Conservation (phyloP, 495 filamentous ascomycete genomes). For the Aspergillus mulundensis region DNA sequence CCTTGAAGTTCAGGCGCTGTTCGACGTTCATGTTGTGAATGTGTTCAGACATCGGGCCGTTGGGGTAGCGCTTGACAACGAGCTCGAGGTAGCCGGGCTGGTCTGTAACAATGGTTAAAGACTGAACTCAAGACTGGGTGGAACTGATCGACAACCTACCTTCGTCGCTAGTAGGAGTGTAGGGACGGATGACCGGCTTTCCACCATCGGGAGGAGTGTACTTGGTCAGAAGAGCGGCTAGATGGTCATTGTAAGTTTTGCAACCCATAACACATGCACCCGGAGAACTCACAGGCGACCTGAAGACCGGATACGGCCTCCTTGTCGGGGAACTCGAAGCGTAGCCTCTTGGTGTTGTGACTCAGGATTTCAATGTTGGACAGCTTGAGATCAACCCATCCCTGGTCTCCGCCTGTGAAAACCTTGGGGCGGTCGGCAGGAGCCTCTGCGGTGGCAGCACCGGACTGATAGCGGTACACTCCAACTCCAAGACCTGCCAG, state of each 20-base stretch:
- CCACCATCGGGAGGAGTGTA: conserved; percentile 72
- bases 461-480: conserved; percentile 41
- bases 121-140: neutral
- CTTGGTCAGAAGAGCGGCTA: conserved; percentile 79
- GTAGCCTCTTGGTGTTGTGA: conserved; percentile 85
- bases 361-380: conserved; percentile 72
- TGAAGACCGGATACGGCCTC: conserved; percentile 77
- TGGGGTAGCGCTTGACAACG: conserved; percentile 83
- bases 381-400: conserved; percentile 75
- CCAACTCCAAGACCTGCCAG: conserved; percentile 40
- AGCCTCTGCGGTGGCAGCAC: conserved; percentile 28
- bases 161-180: conserved; percentile 88
- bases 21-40: conserved; percentile 76
- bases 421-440: conserved; percentile 43
- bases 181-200: conserved; percentile 83
- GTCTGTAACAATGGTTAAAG: conserved; percentile 36
- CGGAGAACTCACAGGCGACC: conserved; percentile 59
- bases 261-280: neutral
- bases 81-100: conserved; percentile 78
- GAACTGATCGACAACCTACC: conserved; percentile 42
- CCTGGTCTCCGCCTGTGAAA: conserved; percentile 83
- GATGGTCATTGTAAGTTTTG: conserved; percentile 11
- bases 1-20: conserved; percentile 84
- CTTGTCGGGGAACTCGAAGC: conserved; percentile 77
- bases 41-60: conserved; percentile 87